Percentiles rank a stretch among this genome's conserved stretches.
Evolutionary conservation across 75 land plant genomes (phyloP).

Genomic region (Sequoiadendron giganteum): DNA sequence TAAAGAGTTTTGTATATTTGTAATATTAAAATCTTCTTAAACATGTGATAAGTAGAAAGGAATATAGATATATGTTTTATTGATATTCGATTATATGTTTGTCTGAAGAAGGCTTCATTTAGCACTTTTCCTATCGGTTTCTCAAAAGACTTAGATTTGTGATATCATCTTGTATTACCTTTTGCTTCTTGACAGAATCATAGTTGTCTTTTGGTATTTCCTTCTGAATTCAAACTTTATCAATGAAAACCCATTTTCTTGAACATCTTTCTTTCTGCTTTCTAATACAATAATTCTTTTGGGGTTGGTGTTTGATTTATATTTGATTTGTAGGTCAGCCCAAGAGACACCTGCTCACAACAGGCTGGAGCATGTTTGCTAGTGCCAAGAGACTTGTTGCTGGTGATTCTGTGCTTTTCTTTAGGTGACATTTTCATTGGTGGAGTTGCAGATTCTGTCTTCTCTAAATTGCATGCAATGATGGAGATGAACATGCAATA

Average conservation of each 20-base stretch:
- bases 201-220: neutral
- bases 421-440: constrained; percentile 38
- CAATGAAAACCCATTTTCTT: neutral
- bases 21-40: too few species aligned
- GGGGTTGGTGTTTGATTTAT: neutral
- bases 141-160: neutral
- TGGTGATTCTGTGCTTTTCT: constrained; percentile 82
- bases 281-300: neutral
- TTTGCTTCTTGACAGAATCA: neutral
- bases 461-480: neutral
- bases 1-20: too few species aligned
- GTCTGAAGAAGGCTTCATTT: neutral
- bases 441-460: neutral
- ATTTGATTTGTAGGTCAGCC: constrained; percentile 63
- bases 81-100: neutral
- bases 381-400: constrained; percentile 83
- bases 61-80: neutral
- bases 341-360: constrained; percentile 78
- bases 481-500: neutral
- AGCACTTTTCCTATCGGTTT: neutral
- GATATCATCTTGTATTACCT: neutral
- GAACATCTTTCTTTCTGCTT: neutral
- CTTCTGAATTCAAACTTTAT: neutral
- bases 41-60: neutral
- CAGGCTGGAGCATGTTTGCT: constrained; percentile 90